Evolutionary conservation across 2,329 filamentous ascomycete genomes (phyloP).

Genomic region (Penicillium sp.): DNA sequence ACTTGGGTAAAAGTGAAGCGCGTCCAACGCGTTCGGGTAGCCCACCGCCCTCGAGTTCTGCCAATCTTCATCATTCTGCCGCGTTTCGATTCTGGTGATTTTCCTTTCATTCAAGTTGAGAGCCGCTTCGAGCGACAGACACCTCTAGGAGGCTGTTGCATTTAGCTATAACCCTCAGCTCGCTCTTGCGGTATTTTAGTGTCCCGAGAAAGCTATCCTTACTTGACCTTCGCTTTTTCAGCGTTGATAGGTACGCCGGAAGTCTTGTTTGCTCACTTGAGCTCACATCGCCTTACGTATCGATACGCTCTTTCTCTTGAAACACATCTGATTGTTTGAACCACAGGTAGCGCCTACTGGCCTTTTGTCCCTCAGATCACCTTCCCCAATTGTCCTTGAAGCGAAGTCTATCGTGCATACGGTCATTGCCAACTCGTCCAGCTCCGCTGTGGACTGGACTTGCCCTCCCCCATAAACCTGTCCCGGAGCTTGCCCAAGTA

Average conservation of each 20-base stretch:
- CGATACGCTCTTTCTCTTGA: not conserved
- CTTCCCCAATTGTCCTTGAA: not conserved
- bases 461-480: not conserved
- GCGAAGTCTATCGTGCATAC: no score
- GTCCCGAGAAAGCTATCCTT: not conserved
- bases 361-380: not conserved
- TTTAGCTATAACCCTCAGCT: not conserved
- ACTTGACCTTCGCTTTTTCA: not conserved
- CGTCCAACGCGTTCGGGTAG: constrained; percentile 26
- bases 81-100: constrained; percentile 19
- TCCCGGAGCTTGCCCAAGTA: no score
- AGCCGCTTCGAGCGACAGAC: constrained; percentile 4
- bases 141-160: constrained; percentile 4
- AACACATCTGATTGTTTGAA: not conserved
- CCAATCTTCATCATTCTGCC: constrained; percentile 24
- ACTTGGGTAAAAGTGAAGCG: constrained; percentile 29
- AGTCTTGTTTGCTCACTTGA: not conserved
- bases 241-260: not conserved
- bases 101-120: constrained; percentile 15
- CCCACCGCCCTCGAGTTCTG: constrained; percentile 21
- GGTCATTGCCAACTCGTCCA: not conserved
- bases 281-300: not conserved
- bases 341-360: not conserved
- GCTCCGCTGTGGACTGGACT: not conserved
- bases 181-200: not conserved